phyloP scores from a whole-genome alignment of 352 stramenopile species.

The Phytophthora boehmeriae region DNA sequence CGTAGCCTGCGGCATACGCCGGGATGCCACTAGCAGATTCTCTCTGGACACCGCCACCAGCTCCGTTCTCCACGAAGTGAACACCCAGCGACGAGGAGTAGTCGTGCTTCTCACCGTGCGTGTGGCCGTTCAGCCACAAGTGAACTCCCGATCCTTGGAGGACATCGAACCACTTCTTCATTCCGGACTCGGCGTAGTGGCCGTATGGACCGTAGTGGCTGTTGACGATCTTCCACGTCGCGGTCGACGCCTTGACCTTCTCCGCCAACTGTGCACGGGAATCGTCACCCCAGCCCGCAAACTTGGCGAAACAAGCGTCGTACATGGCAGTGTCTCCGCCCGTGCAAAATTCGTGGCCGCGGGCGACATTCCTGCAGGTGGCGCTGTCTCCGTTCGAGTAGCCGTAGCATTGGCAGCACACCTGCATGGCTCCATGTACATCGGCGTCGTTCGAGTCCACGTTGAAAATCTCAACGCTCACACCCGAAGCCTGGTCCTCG shows the following conservation, averaged over 20 bases:
- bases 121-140: constrained; percentile 2
- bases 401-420: constrained; percentile 3
- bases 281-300: not conserved
- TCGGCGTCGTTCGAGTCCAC: not conserved
- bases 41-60: not conserved
- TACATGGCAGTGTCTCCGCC: constrained; percentile 1
- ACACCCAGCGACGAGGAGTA: not conserved
- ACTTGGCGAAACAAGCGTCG: not conserved
- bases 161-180: constrained; percentile 4
- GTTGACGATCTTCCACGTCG: constrained; percentile 3
- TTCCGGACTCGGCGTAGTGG: not conserved
- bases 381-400: constrained; percentile 1
- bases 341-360: not conserved
- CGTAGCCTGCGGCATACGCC: not conserved
- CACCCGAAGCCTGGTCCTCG: not conserved
- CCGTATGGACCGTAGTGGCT: constrained; percentile 1
- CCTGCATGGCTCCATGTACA: not conserved
- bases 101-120: constrained; percentile 2
- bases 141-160: not conserved
- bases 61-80: constrained; percentile 1
- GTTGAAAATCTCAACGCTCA: constrained; percentile 2
- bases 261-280: not conserved
- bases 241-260: not conserved
- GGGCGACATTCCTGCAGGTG: not conserved
- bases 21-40: not conserved